These are phyloP conservation scores for Claviceps digitariae DNA, from an alignment of 2,329 filamentous ascomycete species.

Conservation along the genomic window DNA sequence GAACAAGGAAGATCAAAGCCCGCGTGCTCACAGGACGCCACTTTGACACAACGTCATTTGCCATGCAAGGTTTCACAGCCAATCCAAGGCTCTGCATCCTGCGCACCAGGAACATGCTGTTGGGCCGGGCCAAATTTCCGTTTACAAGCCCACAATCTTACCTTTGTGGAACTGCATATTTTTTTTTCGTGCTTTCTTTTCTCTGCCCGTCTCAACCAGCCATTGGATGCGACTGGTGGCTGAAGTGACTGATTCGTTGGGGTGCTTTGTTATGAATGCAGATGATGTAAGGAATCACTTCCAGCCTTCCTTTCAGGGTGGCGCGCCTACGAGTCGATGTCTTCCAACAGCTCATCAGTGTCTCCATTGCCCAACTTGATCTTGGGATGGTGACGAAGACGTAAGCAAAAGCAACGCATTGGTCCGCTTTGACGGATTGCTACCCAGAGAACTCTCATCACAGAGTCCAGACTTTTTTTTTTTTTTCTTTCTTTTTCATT, in stretches of 20 bases:
- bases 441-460: background rate
- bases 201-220: background rate
- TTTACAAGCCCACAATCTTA: background rate
- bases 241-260: background rate
- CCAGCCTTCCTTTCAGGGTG: background rate
- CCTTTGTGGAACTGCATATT: background rate
- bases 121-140: background rate
- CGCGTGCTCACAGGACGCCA: background rate
- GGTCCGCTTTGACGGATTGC: no score
- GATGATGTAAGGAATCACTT: background rate
- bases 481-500: background rate
- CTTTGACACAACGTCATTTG: background rate
- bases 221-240: background rate
- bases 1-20: background rate
- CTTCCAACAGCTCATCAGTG: background rate
- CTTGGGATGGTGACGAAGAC: background rate
- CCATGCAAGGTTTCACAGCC: background rate
- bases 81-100: background rate
- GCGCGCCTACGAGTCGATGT: background rate
- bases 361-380: background rate
- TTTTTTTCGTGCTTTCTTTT: background rate
- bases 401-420: background rate
- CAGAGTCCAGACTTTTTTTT: background rate
- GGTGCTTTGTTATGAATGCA: background rate
- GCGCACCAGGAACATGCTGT: background rate